Base-by-base conservation (phyloP, 345 rosid species). In the Durio zibethinus region DNA sequence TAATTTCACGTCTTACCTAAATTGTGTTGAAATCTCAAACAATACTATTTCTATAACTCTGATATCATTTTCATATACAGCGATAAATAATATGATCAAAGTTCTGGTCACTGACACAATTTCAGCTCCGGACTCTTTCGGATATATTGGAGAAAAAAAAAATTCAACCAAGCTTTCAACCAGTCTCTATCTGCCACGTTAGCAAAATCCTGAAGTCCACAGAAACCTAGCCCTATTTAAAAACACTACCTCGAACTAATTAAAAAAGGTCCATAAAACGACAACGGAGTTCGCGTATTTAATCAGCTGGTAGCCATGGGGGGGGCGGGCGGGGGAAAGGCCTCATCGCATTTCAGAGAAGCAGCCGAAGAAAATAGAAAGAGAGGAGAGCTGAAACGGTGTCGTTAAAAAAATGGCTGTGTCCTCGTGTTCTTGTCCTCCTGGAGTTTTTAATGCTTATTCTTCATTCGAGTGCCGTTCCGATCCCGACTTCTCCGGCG, bases 401-500 rank as follows among this genome's bases (percentile, higher is more conserved):
- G 60, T 71, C 59, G 74, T 71, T 9, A 9, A 31, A 31, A 15
- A 3, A 65, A 87, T 89, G 92, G 90, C 92, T 70, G 90, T 89
- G 69, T 83, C 90, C 3, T 89, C 90, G 0, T 85, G 72, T 65
- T 52, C 78, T 12, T 84, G 61, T 73, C 77, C 81, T 47, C 77
- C 85, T 40, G 74, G 83, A 29, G 62, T 73, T 67, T 79, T 78
- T 70, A 79, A 78, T 21, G 38, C 88, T 5, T 20, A 48, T 31
- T 43, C 84, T 31, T 79, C 90, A 33, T 89, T 87, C 73, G 91
- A 90, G 80, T 90, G 97, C 83, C 92, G 97, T 71, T 84, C 97
- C 56, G 90, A 89, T 84, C 90, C 91, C 50, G 91, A 89, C 76
- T 88, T 86, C 80, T 85, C 82, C 42, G 86, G 86, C 18, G 76